Conservation (phyloP, 768 basidiomycete species). For the Rhizopogon vinicolor region DNA sequence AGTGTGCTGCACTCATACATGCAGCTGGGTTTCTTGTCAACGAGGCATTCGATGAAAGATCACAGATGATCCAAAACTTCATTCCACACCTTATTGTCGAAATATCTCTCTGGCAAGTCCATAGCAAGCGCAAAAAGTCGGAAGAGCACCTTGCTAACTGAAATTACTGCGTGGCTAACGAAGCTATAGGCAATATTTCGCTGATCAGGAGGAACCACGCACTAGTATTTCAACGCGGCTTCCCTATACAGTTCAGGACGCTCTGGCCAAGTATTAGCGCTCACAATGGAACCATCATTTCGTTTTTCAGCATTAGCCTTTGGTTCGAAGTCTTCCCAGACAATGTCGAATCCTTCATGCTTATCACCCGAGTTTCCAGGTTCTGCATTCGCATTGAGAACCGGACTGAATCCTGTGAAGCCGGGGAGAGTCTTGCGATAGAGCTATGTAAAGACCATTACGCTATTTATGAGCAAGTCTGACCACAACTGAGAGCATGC, state of each 20-base stretch:
- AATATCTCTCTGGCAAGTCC: constrained; percentile 54
- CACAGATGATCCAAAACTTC: no score
- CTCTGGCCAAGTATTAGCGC: constrained; percentile 76
- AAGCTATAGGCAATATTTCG: constrained; percentile 5
- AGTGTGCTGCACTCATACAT: constrained; percentile 64
- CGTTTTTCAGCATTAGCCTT: constrained; percentile 31
- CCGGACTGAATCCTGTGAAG: constrained; percentile 73
- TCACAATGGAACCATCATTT: constrained; percentile 39
- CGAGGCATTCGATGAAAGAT: neutral
- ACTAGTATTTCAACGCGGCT: constrained; percentile 65
- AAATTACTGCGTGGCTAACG: constrained; percentile 46
- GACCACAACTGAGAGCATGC: neutral
- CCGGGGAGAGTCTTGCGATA: constrained; percentile 62
- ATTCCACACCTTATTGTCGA: constrained; percentile 21
- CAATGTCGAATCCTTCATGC: constrained; percentile 89
- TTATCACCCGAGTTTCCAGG: constrained; percentile 72
- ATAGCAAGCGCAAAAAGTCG: constrained; percentile 70
- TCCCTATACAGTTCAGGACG: constrained; percentile 57
- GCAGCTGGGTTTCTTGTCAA: constrained; percentile 62
- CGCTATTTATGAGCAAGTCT: neutral
- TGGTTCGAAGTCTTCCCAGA: constrained; percentile 53
- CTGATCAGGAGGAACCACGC: constrained; percentile 22
- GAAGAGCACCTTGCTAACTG: constrained; percentile 54
- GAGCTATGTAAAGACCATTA: constrained; percentile 36
- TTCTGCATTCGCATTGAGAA: constrained; percentile 72